Evolutionary conservation across 306 rosid genomes (phyloP).

Genomic region (Albizia julibrissin): DNA sequence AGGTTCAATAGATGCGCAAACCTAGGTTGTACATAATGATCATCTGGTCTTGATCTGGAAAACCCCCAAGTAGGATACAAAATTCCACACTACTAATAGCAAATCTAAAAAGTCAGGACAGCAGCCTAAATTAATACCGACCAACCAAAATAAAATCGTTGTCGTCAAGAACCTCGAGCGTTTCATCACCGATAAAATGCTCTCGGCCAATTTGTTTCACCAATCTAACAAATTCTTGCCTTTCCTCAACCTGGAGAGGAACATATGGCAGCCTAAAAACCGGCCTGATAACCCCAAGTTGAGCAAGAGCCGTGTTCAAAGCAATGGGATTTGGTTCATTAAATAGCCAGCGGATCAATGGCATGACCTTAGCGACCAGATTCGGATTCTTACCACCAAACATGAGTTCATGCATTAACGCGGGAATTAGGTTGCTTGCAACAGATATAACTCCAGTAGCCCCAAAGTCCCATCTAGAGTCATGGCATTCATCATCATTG

Average conservation of each 20-base stretch:
- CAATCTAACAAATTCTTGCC: slow-evolving; percentile 71
- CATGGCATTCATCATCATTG: slow-evolving; percentile 90
- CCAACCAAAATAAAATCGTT: slow-evolving; percentile 62
- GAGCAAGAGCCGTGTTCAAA: slow-evolving; percentile 93
- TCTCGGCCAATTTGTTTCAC: slow-evolving; percentile 79
- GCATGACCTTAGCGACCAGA: slow-evolving; percentile 67
- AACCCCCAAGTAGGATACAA: slow-evolving; percentile 24
- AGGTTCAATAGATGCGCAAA: neutral
- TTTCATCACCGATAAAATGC: slow-evolving; percentile 78
- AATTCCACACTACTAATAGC: neutral
- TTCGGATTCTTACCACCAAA: slow-evolving; percentile 62
- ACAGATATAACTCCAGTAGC: slow-evolving; percentile 94
- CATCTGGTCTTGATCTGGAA: slow-evolving; percentile 20
- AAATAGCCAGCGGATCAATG: slow-evolving; percentile 85
- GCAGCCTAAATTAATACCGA: slow-evolving; percentile 53
- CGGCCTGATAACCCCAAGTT: slow-evolving; percentile 91
- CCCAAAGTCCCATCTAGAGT: slow-evolving; percentile 92
- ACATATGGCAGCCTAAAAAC: slow-evolving; percentile 94
- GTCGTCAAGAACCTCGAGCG: slow-evolving; percentile 70
- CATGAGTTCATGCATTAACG: slow-evolving; percentile 81
- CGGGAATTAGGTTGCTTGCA: slow-evolving; percentile 84
- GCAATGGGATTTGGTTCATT: slow-evolving; percentile 88
- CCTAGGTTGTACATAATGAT: slow-evolving; percentile 7
- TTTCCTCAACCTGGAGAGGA: slow-evolving; percentile 75
- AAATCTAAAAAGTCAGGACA: neutral